A percentile compares a stretch with the other conserved stretches of the same genome.
Evolutionary conservation across 768 basidiomycete species (phyloP).

Genomic region (Leccinum disarticulatum): DNA sequence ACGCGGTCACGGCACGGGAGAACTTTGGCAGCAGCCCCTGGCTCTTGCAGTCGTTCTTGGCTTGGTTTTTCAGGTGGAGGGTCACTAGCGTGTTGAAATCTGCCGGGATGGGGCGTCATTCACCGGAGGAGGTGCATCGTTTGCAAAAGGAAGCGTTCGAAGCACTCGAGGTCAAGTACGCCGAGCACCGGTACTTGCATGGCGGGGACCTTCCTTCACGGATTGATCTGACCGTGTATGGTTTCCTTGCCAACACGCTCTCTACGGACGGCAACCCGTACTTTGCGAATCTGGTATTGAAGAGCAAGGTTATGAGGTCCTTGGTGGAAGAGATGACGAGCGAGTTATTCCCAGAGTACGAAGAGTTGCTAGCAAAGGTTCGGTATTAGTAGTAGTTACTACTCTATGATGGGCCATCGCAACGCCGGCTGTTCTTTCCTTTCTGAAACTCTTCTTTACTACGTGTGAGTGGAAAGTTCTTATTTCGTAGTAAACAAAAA

Average conservation of each 20-base stretch:
- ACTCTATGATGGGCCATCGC: slow-evolving; percentile 11
- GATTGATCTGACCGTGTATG: slow-evolving; percentile 32
- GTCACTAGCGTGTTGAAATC: slow-evolving; percentile 16
- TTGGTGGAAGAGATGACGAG: slow-evolving; percentile 28
- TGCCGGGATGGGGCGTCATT: slow-evolving; percentile 33
- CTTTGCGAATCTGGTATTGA: slow-evolving; percentile 23
- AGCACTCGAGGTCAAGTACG: slow-evolving; percentile 31
- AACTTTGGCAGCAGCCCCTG: slow-evolving; percentile 15
- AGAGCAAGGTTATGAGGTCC: slow-evolving; percentile 15
- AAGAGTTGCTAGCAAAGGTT: slow-evolving; percentile 13
- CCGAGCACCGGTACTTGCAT: slow-evolving; percentile 27
- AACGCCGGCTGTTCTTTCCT: slow-evolving; percentile 3
- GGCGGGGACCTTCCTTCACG: slow-evolving; percentile 24
- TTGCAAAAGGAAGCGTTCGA: slow-evolving; percentile 32
- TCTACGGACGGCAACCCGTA: slow-evolving; percentile 26
- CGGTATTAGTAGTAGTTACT: background rate
- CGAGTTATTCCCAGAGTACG: slow-evolving; percentile 30
- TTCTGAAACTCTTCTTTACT: background rate
- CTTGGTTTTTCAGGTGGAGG: slow-evolving; percentile 25
- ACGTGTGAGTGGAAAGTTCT: slow-evolving; percentile 11
- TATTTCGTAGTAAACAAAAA: background rate
- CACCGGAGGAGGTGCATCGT: slow-evolving; percentile 31
- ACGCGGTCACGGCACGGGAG: slow-evolving; percentile 12
- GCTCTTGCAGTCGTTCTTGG: slow-evolving; percentile 23
- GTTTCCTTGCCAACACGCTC: slow-evolving; percentile 33